phyloP scores from a whole-genome alignment of 176 grass and related monocot species.

The Lolium perenne region DNA sequence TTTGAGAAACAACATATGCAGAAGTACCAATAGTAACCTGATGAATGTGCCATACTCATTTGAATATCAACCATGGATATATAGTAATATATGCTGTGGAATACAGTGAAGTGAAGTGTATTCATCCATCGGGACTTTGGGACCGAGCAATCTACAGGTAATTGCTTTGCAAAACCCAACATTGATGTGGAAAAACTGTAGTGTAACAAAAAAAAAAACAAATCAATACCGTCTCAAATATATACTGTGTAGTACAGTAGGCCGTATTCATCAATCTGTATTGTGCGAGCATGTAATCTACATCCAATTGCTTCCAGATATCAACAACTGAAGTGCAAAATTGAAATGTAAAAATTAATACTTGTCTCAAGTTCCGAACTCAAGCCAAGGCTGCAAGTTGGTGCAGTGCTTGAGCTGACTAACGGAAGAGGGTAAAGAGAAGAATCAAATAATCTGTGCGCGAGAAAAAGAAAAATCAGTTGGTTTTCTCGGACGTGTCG shows the following conservation, averaged over 20 bases:
- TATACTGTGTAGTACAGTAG: neutral
- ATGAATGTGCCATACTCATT: neutral
- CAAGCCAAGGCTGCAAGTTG: neutral
- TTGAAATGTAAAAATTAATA: neutral
- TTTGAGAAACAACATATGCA: too few species aligned
- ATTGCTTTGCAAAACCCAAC: too few species aligned
- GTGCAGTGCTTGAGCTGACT: slow-evolving; percentile 12
- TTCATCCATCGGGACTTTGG: too few species aligned
- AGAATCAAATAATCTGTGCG: neutral
- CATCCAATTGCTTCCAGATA: neutral
- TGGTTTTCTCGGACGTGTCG: slow-evolving; percentile 58
- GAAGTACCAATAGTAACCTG: too few species aligned
- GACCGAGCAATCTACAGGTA: too few species aligned
- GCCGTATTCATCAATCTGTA: neutral
- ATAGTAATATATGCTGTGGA: neutral
- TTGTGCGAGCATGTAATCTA: neutral
- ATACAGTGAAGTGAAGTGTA: too few species aligned
- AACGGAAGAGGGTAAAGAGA: neutral
- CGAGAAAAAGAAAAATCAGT: slow-evolving; percentile 10
- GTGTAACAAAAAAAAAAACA: too few species aligned
- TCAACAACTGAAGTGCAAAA: neutral
- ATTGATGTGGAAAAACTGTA: too few species aligned
- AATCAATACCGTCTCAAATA: neutral
- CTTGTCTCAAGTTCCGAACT: neutral
- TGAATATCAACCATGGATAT: neutral